These are phyloP conservation scores for Torulaspora gathmanii DNA, from an alignment of 805 yeast species.

Conservation along the genomic window DNA sequence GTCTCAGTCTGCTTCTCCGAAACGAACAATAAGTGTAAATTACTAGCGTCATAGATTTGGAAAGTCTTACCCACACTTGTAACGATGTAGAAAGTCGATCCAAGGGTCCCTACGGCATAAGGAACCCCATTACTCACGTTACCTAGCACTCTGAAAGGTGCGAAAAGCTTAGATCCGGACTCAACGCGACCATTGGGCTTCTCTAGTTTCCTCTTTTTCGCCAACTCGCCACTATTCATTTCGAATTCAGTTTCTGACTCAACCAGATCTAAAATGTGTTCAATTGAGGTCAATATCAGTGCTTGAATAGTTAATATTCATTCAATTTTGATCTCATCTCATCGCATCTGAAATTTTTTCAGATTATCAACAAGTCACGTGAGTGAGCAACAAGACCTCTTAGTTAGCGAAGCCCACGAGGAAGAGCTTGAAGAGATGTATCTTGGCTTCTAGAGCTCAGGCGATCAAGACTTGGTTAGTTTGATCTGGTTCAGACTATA, in stretches of 20 bases:
- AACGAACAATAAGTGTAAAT: conserved; percentile 77
- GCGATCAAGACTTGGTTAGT: neutral
- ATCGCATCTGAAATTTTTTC: neutral
- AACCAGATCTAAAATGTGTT: neutral
- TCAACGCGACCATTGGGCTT: neutral
- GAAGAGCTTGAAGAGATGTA: neutral
- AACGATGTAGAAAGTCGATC: conserved; percentile 79
- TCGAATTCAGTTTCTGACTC: neutral
- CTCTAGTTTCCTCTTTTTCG: conserved; percentile 23
- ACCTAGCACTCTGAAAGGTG: conserved; percentile 87
- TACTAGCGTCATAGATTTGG: conserved; percentile 90
- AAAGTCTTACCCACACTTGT: conserved; percentile 87
- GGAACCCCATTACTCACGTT: conserved; percentile 84
- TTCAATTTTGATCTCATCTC: neutral
- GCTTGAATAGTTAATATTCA: neutral
- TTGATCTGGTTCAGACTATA: neutral
- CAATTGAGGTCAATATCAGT: neutral
- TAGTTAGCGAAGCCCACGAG: no score
- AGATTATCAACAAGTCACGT: neutral
- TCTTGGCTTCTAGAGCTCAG: no score
- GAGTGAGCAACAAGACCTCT: neutral
- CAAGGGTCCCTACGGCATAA: conserved; percentile 82
- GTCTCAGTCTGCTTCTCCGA: conserved; percentile 71
- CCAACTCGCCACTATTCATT: conserved; percentile 8
- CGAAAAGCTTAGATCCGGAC: conserved; percentile 55